A percentile compares a stretch with the other conserved stretches of the same genome.
Conservation (phyloP, 441 rosid genomes). For the Euphorbia schlechtendalii region DNA sequence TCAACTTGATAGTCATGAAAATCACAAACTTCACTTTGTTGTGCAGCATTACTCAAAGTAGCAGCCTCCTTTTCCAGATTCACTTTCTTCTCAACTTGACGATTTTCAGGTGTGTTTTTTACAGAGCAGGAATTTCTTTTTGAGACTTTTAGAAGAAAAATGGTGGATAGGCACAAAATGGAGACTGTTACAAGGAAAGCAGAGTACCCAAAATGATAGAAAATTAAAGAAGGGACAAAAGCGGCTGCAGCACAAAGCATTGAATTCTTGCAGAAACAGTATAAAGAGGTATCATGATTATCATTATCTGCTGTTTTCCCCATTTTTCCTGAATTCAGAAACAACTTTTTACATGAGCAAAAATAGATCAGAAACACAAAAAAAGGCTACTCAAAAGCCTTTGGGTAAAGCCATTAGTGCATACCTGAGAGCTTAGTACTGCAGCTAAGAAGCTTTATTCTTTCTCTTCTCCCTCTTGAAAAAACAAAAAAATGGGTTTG, state of each 20-base stretch:
- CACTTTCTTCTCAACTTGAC: slow-evolving; percentile 19
- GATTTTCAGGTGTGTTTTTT: slow-evolving; percentile 22
- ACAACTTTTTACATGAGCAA: slow-evolving; percentile 3
- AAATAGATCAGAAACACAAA: slow-evolving; percentile 7
- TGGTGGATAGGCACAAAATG: slow-evolving; percentile 31
- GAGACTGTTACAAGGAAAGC: slow-evolving; percentile 24
- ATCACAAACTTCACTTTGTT: slow-evolving; percentile 19
- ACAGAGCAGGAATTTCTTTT: slow-evolving; percentile 15
- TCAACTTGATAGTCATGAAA: slow-evolving; percentile 26
- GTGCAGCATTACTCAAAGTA: slow-evolving; percentile 10
- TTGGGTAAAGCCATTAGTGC: slow-evolving; percentile 2
- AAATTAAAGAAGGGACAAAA: slow-evolving; percentile 23
- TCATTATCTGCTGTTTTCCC: slow-evolving; percentile 19
- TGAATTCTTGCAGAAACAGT: slow-evolving; percentile 22
- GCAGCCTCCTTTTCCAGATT: slow-evolving; percentile 14
- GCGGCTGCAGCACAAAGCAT: slow-evolving; percentile 21
- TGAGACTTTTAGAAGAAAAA: slow-evolving; percentile 22
- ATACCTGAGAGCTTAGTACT: slow-evolving; percentile 5
- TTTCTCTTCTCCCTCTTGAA: neutral
- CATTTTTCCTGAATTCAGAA: slow-evolving; percentile 28
- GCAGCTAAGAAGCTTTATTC: neutral
- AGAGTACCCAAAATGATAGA: slow-evolving; percentile 25
- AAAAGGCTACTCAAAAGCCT: slow-evolving; percentile 9
- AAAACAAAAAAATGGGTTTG: slow-evolving; percentile 11
- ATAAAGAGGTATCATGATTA: slow-evolving; percentile 20